Percentiles rank a stretch among this genome's conserved stretches.
These are phyloP conservation scores for Tremella yokohamensis DNA, from an alignment of 768 basidiomycete genomes.

Conservation along the genomic window DNA sequence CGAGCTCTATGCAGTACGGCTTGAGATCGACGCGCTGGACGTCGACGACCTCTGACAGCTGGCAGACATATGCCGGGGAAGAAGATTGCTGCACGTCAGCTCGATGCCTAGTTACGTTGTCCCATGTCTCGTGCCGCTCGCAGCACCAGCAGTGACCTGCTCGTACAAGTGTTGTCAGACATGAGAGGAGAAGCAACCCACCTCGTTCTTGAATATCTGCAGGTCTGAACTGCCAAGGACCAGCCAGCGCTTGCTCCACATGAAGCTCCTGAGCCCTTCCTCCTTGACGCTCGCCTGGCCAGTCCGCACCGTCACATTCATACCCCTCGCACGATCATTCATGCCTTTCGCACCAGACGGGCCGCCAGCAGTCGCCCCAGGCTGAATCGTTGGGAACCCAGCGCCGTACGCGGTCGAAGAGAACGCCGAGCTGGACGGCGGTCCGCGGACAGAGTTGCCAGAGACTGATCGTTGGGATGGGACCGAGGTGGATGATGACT, in stretches of 20 bases:
- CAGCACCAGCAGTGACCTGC: not conserved
- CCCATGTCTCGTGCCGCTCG: not conserved
- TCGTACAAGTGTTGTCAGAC: not conserved
- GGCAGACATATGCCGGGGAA: conserved; percentile 55
- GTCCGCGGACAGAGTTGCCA: not conserved
- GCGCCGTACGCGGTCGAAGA: conserved; percentile 36
- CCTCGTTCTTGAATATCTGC: conserved; percentile 86
- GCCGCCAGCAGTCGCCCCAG: not conserved
- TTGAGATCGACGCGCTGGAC: conserved; percentile 91
- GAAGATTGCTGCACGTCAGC: conserved; percentile 17
- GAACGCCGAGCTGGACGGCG: conserved; percentile 15
- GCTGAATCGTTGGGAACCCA: conserved; percentile 28
- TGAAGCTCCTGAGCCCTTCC: conserved; percentile 83
- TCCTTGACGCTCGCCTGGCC: conserved; percentile 88
- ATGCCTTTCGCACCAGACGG: not conserved
- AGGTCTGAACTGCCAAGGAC: conserved; percentile 75
- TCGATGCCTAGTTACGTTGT: not conserved
- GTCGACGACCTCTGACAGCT: conserved; percentile 64
- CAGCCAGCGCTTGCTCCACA: conserved; percentile 88
- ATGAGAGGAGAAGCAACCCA: conserved; percentile 52
- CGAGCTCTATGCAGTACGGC: conserved; percentile 85
- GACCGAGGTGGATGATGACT: conserved; percentile 8
- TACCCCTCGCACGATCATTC: not conserved
- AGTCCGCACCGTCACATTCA: conserved; percentile 25
- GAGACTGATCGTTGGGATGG: conserved; percentile 3